Evolutionary conservation across 306 rosid species (phyloP).

Genomic region (Prunus mira): DNA sequence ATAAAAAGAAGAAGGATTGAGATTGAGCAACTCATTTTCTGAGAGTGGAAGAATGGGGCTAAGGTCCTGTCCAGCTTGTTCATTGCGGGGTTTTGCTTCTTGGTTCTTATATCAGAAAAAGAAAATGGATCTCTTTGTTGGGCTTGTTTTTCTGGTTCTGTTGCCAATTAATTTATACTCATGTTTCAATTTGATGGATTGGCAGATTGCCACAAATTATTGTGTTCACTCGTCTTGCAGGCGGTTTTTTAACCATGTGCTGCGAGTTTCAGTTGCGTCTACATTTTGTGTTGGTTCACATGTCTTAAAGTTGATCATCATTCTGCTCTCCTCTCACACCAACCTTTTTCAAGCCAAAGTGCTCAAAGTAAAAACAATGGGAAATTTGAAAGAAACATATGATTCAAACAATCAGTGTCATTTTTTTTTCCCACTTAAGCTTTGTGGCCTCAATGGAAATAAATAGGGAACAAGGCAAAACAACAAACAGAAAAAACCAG

Average conservation of each 20-base stretch:
- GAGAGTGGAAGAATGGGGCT: too few species aligned
- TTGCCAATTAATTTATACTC: not conserved
- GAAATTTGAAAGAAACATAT: not conserved
- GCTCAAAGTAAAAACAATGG: not conserved
- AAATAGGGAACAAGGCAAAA: not conserved
- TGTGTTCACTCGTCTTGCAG: not conserved
- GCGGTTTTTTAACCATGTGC: constrained; percentile 7
- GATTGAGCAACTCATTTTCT: too few species aligned
- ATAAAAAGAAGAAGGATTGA: too few species aligned
- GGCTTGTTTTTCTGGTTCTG: not conserved
- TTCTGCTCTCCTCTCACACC: not conserved
- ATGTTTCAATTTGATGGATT: not conserved
- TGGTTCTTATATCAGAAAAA: not conserved
- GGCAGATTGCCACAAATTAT: not conserved
- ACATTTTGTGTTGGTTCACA: constrained; percentile 4
- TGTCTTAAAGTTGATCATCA: not conserved
- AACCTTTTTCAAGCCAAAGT: not conserved
- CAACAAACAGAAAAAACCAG: not conserved
- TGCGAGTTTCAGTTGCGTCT: constrained; percentile 11
- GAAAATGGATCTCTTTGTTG: not conserved
- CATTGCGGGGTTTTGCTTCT: too few species aligned
- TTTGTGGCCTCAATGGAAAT: not conserved
- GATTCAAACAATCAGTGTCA: not conserved
- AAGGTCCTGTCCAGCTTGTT: too few species aligned
- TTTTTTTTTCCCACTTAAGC: not conserved